Conservation (phyloP, 768 basidiomycete species). For the Phylloporus arenicola region DNA sequence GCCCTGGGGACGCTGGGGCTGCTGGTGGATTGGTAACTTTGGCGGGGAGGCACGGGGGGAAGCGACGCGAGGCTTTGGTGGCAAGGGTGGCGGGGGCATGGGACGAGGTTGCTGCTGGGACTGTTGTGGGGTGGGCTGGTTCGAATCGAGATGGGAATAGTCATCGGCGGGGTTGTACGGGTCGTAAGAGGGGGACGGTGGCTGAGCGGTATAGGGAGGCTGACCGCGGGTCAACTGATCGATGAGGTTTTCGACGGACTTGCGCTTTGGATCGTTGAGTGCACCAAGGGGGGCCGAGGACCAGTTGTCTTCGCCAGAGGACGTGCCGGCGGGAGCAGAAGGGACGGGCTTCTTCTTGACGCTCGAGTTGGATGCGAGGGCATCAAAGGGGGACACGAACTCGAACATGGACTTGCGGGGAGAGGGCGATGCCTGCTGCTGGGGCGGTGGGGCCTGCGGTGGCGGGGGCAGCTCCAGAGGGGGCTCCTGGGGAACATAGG, state of each 20-base stretch:
- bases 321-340: constrained; percentile 33
- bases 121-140: constrained; percentile 18
- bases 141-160: constrained; percentile 40
- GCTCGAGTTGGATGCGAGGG: constrained; percentile 46
- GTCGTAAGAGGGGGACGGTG: constrained; percentile 31
- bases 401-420: constrained; percentile 82
- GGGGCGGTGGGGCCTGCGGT: constrained; percentile 19
- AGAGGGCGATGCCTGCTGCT: constrained; percentile 54
- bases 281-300: constrained; percentile 29
- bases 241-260: constrained; percentile 78
- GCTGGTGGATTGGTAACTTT: constrained; percentile 48
- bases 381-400: constrained; percentile 81
- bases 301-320: constrained; percentile 58
- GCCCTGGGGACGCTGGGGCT: constrained; percentile 37
- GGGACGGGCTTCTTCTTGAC: constrained; percentile 72
- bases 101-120: constrained; percentile 33
- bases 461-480: constrained; percentile 24
- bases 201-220: constrained; percentile 34
- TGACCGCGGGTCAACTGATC: constrained; percentile 60
- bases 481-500: constrained; percentile 19
- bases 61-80: constrained; percentile 49
- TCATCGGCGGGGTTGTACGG: constrained; percentile 39
- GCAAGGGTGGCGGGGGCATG: constrained; percentile 52
- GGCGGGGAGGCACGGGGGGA: constrained; percentile 67
- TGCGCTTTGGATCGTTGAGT: constrained; percentile 56